Conservation (phyloP, 768 basidiomycete genomes). For the Lentinula detonsa region DNA sequence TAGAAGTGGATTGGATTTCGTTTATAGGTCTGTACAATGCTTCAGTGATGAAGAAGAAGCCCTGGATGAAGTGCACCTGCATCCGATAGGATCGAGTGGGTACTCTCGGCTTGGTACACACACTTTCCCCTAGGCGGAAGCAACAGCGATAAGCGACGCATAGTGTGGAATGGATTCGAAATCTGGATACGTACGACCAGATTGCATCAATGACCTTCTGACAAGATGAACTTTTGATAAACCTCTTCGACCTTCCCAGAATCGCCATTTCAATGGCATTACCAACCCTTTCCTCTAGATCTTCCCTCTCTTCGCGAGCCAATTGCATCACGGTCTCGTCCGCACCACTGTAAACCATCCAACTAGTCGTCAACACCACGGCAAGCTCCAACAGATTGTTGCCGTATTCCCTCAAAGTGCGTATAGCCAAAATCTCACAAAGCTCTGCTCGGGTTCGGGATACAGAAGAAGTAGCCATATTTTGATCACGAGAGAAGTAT, state of each 20-base stretch:
- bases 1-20: conserved; percentile 88
- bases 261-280: conserved; percentile 88
- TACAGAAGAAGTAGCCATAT: conserved; percentile 61
- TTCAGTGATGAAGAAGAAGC: background rate
- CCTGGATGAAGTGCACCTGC: conserved; percentile 31
- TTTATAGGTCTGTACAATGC: conserved; percentile 75
- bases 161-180: background rate
- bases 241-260: conserved; percentile 66
- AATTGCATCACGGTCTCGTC: conserved; percentile 50
- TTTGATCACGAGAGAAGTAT: conserved; percentile 76
- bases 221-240: conserved; percentile 84
- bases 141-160: background rate
- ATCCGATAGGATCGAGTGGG: conserved; percentile 85
- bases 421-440: conserved; percentile 87
- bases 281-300: conserved; percentile 74
- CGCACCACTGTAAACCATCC: conserved; percentile 78
- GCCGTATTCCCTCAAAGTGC: conserved; percentile 67
- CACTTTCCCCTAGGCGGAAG: conserved; percentile 56
- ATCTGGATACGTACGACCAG: conserved; percentile 53
- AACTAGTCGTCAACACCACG: conserved; percentile 67
- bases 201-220: conserved; percentile 87
- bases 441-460: conserved; percentile 73
- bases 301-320: conserved; percentile 59
- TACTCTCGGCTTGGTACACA: conserved; percentile 86
- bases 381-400: conserved; percentile 64